These are phyloP conservation scores for Takashimella tepidaria DNA, from an alignment of 1,284 basidiomycete genomes.

Conservation along the genomic window DNA sequence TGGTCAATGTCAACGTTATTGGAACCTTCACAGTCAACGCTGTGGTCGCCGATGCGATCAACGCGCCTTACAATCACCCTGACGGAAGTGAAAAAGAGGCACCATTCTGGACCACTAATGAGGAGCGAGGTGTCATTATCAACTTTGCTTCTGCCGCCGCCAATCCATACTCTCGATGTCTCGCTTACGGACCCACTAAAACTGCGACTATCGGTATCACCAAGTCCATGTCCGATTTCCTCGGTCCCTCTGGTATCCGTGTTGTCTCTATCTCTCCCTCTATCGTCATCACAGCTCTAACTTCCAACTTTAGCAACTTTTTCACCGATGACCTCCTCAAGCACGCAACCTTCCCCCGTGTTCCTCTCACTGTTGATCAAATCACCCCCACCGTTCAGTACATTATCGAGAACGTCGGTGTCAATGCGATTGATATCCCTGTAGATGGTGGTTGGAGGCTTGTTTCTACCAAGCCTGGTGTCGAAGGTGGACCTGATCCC, in stretches of 20 bases:
- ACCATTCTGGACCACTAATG: constrained; percentile 33
- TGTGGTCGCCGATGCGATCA: constrained; percentile 41
- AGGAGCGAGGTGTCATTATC: constrained; percentile 43
- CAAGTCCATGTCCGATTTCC: constrained; percentile 34
- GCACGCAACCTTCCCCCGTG: constrained; percentile 40
- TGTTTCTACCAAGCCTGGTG: constrained; percentile 27
- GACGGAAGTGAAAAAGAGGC: constrained; percentile 19
- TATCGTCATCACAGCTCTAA: constrained; percentile 39
- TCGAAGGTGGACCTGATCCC: constrained; percentile 29
- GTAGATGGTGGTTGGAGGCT: constrained; percentile 42
- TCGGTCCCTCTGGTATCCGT: constrained; percentile 41
- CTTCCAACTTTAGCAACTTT: constrained; percentile 28
- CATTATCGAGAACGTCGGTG: constrained; percentile 38
- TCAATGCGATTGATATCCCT: constrained; percentile 39
- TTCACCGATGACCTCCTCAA: constrained; percentile 33
- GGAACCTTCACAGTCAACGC: constrained; percentile 43
- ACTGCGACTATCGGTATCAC: constrained; percentile 40
- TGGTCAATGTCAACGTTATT: constrained; percentile 39
- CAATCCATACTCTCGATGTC: constrained; percentile 33
- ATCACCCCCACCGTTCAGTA: constrained; percentile 29
- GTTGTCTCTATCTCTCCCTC: constrained; percentile 41
- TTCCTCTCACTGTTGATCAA: constrained; percentile 32
- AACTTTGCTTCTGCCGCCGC: constrained; percentile 43
- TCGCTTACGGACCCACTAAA: constrained; percentile 41
- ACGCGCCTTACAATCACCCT: constrained; percentile 33